Base-by-base conservation (phyloP, 75 land plant species). In the Pseudotsuga menziesii region DNA sequence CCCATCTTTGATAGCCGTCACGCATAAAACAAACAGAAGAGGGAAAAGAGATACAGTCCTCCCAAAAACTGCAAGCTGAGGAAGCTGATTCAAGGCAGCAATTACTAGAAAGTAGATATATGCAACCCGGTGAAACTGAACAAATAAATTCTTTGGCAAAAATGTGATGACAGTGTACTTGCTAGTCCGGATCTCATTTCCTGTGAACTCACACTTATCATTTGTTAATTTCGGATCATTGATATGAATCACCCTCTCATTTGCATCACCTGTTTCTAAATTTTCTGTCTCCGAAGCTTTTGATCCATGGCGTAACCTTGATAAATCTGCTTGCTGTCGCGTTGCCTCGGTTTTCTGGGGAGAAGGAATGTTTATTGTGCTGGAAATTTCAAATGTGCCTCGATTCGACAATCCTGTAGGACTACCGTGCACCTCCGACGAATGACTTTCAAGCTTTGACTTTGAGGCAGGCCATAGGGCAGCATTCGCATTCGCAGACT, bases 21-120 rank as follows among this genome's bases (percentile, higher is more conserved):
- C 95, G 72, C 80, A 77, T 13, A 94, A 86, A 62, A 94, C 97
- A 82, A 94, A 92, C 2, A 87, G 82, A 20, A 94, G 89, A 14
- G 97, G 97, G 44, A 94, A 85, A 76, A 92, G 88, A 35, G 97
- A 94, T 25, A 84, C 97, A 5, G 87, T 85, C 73, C 97, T 84
- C 58, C 95, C 95, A 82, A 94, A 94, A 23, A 94, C 97, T 15
- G 97, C 97, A 52, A 94, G 88, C 61, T 86, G 91, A 15, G 97
- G 97, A 67, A 94, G 92, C 87, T 94, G 97, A 62, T 94, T 94
- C 72, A 94, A 79, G 70, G 76, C 88, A 41, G 92, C 96, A 66
- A 94, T 90, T 16, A 83, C 86, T 14, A 94, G 81, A 67, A 94
- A 94, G 76, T 94, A 94, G n/a, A 94, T 27, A 66, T 94, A 94